phyloP scores from a whole-genome alignment of 1,139 yeast species.

The Hansenula sp. region DNA sequence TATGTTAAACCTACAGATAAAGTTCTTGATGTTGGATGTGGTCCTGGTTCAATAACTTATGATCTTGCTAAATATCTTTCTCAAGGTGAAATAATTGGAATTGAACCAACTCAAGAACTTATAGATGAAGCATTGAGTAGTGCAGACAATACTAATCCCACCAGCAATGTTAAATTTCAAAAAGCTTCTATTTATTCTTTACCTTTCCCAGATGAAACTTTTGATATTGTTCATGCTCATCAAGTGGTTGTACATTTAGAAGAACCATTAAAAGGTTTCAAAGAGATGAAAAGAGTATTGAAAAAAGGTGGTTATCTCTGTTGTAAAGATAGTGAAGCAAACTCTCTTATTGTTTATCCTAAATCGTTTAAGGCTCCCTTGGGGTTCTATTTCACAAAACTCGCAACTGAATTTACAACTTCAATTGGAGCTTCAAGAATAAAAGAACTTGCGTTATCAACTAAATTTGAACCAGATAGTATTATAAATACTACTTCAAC shows the following conservation, averaged over 20 bases:
- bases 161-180: constrained; percentile 26
- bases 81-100: constrained; percentile 29
- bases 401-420: background rate
- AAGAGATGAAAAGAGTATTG: constrained; percentile 46
- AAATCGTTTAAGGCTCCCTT: constrained; percentile 17
- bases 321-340: constrained; percentile 31
- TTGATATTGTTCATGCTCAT: constrained; percentile 36
- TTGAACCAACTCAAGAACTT: constrained; percentile 32
- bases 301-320: constrained; percentile 39
- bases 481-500: background rate
- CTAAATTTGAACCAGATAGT: background rate
- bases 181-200: constrained; percentile 30
- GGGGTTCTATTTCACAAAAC: background rate
- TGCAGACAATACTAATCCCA: too few relatives aligned
- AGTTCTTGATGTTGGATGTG: constrained; percentile 40
- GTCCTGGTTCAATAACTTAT: constrained; percentile 38
- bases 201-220: constrained; percentile 32
- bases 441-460: background rate
- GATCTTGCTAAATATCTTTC: constrained; percentile 31
- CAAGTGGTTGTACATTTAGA: constrained; percentile 36
- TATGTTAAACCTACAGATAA: constrained; percentile 25
- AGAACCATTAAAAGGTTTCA: constrained; percentile 37
- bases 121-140: constrained; percentile 19
- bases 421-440: background rate
- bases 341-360: constrained; percentile 22